A percentile compares a stretch with the other conserved stretches of the same genome.
phyloP scores from a whole-genome alignment of 768 basidiomycete genomes.

The Sutorius australiensis region DNA sequence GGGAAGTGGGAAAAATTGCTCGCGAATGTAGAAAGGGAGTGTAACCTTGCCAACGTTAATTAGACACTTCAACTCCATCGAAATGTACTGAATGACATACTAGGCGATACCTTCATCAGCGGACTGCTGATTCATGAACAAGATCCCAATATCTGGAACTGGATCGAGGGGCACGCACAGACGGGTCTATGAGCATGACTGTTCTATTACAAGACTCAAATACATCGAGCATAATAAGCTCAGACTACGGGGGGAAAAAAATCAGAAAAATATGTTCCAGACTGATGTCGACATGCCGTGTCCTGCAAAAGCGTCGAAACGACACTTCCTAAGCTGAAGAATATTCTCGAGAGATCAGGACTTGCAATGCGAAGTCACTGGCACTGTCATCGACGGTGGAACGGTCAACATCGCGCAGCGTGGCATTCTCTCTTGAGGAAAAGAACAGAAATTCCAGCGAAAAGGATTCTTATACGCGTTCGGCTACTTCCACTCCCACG shows the following conservation, averaged over 20 bases:
- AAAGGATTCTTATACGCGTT: slow-evolving; percentile 21
- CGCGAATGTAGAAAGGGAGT: slow-evolving; percentile 25
- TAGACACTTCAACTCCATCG: background rate
- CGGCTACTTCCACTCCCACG: slow-evolving; percentile 38
- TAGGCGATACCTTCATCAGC: too few species aligned
- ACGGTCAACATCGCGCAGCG: slow-evolving; percentile 54
- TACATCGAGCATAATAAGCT: background rate
- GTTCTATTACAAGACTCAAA: background rate
- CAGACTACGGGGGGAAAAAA: background rate
- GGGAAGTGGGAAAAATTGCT: slow-evolving; percentile 27
- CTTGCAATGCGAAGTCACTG: slow-evolving; percentile 49
- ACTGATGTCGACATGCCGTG: slow-evolving; percentile 59
- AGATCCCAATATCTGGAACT: too few species aligned
- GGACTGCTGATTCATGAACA: too few species aligned
- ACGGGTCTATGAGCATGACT: background rate
- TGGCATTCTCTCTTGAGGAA: slow-evolving; percentile 53
- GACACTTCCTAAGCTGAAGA: slow-evolving; percentile 64
- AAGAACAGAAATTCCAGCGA: background rate
- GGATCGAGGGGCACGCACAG: too few species aligned
- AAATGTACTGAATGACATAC: too few species aligned
- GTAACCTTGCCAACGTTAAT: slow-evolving; percentile 6
- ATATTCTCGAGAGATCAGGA: slow-evolving; percentile 55
- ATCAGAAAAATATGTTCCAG: slow-evolving; percentile 43
- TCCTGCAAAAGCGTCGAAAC: slow-evolving; percentile 47
- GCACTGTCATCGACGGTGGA: slow-evolving; percentile 61